Base-by-base conservation (phyloP, 495 filamentous ascomycete species). In the Penicillium turbatum region DNA sequence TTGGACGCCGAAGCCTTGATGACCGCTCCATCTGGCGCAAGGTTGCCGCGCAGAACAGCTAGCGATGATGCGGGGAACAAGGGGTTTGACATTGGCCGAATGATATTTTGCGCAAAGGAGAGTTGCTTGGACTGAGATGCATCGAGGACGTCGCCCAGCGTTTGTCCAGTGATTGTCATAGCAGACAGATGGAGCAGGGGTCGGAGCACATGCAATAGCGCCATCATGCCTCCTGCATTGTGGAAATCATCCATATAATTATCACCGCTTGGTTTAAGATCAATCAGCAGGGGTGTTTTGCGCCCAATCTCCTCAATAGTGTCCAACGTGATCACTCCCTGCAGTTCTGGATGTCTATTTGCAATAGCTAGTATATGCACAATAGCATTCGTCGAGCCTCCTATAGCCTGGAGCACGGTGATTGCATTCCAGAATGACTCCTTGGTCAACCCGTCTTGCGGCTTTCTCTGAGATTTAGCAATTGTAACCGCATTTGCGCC, bases 191-290 rank as follows among this genome's bases (percentile, higher is more conserved):
- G 69, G 0, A 88, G 71, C 0, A 86, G 71, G 0, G 83, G 84
- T 6, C 72, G 67, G 3, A 88, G 69, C 4, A 73, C 71, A 43
- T 80, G 73, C 9, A 87, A 55, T 0, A 88, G 62, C 5, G 78
- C 78, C 19, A 74, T 54, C 82, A 87, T 86, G 38, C 85, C 84
- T 6, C 84, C 85, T 0, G 83, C 79, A 59, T 82, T 80, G 60
- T 88, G 85, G 55, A 88, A 86, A 56, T 88, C 83, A 32, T 79
- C 82, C 84, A 87, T 87, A 67, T 88, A 88, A 50, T 85, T 84
- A 15, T 81, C 73, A 5, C 84, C 83, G 52, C 81, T 84, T 5
- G 85, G 85, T 51, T 88, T 88, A 12, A 88, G 70, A 57, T 87
- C 85, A 5, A 87, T 72, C 2, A 88, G 67, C 1, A 88, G 64